These are phyloP conservation scores for Nicotiana knightiana DNA, from an alignment of 257 asterid genomes.

Conservation along the genomic window DNA sequence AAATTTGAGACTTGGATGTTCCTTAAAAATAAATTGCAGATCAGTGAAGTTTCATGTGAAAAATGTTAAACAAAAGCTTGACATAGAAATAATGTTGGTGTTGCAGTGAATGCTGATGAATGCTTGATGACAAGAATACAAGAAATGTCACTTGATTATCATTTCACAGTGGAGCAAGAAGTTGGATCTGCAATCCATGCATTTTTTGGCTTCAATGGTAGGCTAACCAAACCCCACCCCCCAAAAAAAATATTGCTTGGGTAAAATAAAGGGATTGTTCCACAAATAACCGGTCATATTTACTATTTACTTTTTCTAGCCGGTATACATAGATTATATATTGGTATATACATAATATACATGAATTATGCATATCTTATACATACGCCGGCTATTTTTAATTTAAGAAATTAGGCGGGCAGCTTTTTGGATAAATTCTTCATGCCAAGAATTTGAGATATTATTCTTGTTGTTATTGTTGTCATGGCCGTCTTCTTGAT, in stretches of 20 bases:
- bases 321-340: too few relatives aligned
- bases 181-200: conserved; percentile 50
- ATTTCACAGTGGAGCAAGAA: conserved; percentile 69
- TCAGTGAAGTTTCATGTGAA: not conserved
- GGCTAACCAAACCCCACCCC: conserved; percentile 14
- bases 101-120: conserved; percentile 20
- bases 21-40: not conserved
- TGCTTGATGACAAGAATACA: conserved; percentile 48
- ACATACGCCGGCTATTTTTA: too few relatives aligned
- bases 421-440: too few relatives aligned
- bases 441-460: not conserved
- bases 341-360: too few relatives aligned
- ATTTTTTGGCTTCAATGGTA: conserved; percentile 67
- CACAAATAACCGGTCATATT: too few relatives aligned
- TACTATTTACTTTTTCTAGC: too few relatives aligned
- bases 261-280: too few relatives aligned
- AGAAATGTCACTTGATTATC: conserved; percentile 66
- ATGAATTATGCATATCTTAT: too few relatives aligned
- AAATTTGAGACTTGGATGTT: not conserved
- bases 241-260: not conserved
- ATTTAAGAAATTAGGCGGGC: too few relatives aligned
- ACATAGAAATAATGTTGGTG: not conserved
- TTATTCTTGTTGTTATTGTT: not conserved
- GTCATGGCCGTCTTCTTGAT: too few relatives aligned
- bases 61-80: not conserved